Evolutionary conservation across 2,329 filamentous ascomycete species (phyloP).

Genomic region (Tolypocladium endophyticum): DNA sequence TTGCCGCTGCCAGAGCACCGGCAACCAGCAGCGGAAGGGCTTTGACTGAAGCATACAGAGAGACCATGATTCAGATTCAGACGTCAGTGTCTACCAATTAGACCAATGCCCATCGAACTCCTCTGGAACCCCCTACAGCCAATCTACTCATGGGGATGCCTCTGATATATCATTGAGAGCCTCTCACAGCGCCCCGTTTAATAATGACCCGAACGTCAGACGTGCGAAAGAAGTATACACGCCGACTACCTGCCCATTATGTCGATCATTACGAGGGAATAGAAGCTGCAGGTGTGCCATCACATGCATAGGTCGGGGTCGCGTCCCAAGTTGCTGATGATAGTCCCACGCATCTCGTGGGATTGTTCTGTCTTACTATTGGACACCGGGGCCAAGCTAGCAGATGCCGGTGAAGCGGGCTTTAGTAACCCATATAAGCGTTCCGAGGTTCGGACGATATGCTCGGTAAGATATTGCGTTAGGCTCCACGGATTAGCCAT

Average conservation of each 20-base stretch:
- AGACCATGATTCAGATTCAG: not conserved
- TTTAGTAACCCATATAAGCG: not conserved
- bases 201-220: not conserved
- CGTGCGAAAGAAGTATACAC: not conserved
- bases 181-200: not conserved
- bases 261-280: not conserved
- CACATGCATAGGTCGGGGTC: not conserved
- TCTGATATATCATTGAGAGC: not conserved
- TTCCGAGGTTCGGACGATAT: not conserved
- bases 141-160: not conserved
- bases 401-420: not conserved
- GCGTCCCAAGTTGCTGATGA: not conserved
- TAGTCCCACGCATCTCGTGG: not conserved
- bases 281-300: not conserved
- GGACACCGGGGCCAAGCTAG: not conserved
- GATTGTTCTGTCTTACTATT: not conserved
- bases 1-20: conserved; percentile 7
- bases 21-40: not conserved
- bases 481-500: not conserved
- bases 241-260: not conserved
- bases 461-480: not conserved
- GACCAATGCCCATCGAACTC: not conserved
- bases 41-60: not conserved
- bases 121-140: not conserved
- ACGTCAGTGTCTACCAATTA: not conserved